Percentiles rank a stretch among this genome's conserved stretches.
Conservation (phyloP, 306 rosid species). For the Benincasa hispida region DNA sequence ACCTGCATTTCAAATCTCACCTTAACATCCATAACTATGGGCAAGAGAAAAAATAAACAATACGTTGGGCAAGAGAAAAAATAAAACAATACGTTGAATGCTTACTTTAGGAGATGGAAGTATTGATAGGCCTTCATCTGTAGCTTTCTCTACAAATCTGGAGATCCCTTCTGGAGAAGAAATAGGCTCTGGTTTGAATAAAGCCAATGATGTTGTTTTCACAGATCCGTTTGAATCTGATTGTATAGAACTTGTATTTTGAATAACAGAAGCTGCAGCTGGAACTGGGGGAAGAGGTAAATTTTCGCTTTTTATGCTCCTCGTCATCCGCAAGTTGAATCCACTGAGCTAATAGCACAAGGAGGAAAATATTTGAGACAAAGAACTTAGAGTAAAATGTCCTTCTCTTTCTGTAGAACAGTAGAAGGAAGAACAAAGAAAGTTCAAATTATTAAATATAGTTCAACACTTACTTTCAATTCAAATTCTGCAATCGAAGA, state of each 20-base stretch:
- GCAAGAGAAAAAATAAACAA: conserved; percentile 4
- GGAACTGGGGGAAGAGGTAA: conserved; percentile 28
- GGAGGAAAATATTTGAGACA: conserved; percentile 9
- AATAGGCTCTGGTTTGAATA: conserved; percentile 26
- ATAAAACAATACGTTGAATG: background rate
- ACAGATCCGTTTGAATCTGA: conserved; percentile 33
- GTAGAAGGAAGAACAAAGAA: background rate
- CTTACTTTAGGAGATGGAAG: conserved; percentile 68
- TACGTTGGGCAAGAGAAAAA: background rate
- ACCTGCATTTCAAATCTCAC: conserved; percentile 46
- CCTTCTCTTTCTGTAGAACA: conserved; percentile 4
- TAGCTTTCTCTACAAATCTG: conserved; percentile 51
- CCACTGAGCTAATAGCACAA: conserved; percentile 48
- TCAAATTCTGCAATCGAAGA: conserved; percentile 56
- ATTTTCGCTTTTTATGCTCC: conserved; percentile 27
- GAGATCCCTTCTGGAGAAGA: conserved; percentile 32
- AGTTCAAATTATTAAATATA: background rate
- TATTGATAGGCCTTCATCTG: conserved; percentile 74
- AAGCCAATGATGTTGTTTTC: conserved; percentile 46
- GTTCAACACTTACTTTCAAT: conserved; percentile 42
- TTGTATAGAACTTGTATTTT: conserved; percentile 19
- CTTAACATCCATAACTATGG: background rate
- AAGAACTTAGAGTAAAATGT: background rate
- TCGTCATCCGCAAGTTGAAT: conserved; percentile 45
- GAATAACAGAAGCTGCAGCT: conserved; percentile 23